phyloP scores from a whole-genome alignment of 202 grass and related monocot genomes.

The Thinopyrum obtusiflorum region DNA sequence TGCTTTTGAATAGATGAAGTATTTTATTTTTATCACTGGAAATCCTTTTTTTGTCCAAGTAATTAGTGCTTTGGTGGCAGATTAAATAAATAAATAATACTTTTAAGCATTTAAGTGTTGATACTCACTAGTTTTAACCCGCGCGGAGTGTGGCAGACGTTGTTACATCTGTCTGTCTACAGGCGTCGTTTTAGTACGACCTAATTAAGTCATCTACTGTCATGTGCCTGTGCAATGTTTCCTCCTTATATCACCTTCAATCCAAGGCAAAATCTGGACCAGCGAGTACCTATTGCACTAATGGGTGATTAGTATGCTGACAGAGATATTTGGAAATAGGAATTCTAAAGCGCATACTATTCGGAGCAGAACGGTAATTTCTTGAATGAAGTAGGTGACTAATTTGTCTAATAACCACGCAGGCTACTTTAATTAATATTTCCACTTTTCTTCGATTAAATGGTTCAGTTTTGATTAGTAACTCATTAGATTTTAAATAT shows the following conservation, averaged over 20 bases:
- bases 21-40: neutral
- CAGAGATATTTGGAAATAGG: neutral
- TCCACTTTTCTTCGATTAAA: neutral
- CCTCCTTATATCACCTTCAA: neutral
- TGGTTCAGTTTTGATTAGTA: neutral
- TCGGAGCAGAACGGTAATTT: neutral
- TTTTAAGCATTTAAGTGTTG: neutral
- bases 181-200: neutral
- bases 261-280: neutral
- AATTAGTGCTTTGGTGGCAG: neutral
- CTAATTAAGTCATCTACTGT: neutral
- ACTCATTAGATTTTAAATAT: neutral
- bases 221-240: neutral
- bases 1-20: neutral
- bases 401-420: neutral
- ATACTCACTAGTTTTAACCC: neutral
- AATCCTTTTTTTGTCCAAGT: neutral
- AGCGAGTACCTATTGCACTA: neutral
- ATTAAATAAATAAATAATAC: neutral
- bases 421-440: neutral
- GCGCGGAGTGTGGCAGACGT: neutral
- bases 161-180: neutral
- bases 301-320: neutral
- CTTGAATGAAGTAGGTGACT: neutral
- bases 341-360: neutral